Base-by-base conservation (phyloP, 805 yeast species). In the Schizosaccharomyces osmophilus region DNA sequence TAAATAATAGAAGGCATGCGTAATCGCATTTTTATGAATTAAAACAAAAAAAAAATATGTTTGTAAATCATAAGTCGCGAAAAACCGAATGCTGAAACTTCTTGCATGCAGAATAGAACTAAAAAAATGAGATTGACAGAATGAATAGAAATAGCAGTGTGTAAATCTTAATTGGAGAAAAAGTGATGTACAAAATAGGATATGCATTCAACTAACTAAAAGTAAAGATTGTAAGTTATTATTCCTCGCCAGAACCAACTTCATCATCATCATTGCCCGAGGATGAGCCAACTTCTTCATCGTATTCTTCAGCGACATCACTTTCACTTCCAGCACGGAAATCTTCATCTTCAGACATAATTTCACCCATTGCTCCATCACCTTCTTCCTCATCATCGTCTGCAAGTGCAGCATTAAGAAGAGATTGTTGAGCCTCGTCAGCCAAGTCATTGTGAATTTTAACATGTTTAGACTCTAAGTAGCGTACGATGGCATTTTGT, bases 361-460 rank as follows among this genome's bases (percentile, higher is more conserved):
- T 85, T 63, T 85, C 94, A 62, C 82, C 95, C 2, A 90, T 95
- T 64, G 93, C 84, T 13, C 79, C 78, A 66, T 77, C 86, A 64
- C 65, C 73, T 62, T 71, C 77, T 32, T 73, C 79, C 64, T 70
- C 72, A 61, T 77, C 83, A 62, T 78, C 86, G 54, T 80, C 85
- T 69, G 87, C 76, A 5, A 87, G 95, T 63, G 82, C 82, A 55
- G 84, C 85, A 69, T 88, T 74, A 75, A 85, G 78, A 31, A 36
- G n/a, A 60, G 82, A 82, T 72, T 88, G 87, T 15, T 43, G 31
- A 5, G 51, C 31, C 54, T 90, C 95, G 62, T 87, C 85, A 66
- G 82, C 86, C 64, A 88, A 89, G 68, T 90, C 97, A 69, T 89
- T 89, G 74, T 83, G 84, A 61, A 90, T 86, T 66, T 80, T 77